Evolutionary conservation across 2,329 filamentous ascomycete genomes (phyloP).

Genomic region (Acephala macrosclerotiorum): DNA sequence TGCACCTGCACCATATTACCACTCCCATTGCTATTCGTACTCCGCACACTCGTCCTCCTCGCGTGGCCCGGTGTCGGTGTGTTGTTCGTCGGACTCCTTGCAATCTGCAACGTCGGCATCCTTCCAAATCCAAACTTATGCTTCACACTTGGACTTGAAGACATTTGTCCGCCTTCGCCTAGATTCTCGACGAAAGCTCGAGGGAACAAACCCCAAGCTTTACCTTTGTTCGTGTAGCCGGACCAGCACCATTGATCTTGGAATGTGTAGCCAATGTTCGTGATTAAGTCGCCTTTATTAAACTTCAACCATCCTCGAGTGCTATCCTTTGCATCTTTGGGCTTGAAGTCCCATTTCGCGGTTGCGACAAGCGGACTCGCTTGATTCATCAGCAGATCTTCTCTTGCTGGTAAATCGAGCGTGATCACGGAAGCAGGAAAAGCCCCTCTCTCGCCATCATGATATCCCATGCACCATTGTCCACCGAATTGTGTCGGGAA

Average conservation of each 20-base stretch:
- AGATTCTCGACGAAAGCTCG: conserved; percentile 37
- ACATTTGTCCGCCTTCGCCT: conserved; percentile 5
- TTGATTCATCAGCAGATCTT: conserved; percentile 39
- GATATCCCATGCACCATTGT: conserved; percentile 42
- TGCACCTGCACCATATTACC: conserved; percentile 3
- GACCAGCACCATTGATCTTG: conserved; percentile 44
- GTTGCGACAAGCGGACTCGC: conserved; percentile 36
- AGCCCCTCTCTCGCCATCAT: conserved; percentile 41
- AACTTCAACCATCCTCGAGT: conserved; percentile 40
- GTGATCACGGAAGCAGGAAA: conserved; percentile 38
- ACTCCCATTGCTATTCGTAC: conserved; percentile 11
- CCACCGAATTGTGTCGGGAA: conserved; percentile 41
- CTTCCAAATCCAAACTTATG: neutral
- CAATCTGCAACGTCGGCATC: neutral
- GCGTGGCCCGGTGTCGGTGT: neutral
- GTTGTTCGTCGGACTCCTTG: neutral
- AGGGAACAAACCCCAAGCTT: conserved; percentile 43
- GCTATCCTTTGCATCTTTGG: conserved; percentile 39
- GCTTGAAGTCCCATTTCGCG: conserved; percentile 44
- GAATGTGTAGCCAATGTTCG: conserved; percentile 38
- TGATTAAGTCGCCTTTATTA: conserved; percentile 41
- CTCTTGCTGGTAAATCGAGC: conserved; percentile 36
- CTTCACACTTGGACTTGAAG: conserved; percentile 2
- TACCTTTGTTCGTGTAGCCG: conserved; percentile 40
- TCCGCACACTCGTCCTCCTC: conserved; percentile 4